A percentile compares a stretch with the other conserved stretches of the same genome.
These are phyloP conservation scores for Sporothrix sp. DNA, from an alignment of 2,329 filamentous ascomycete genomes.

Conservation along the genomic window DNA sequence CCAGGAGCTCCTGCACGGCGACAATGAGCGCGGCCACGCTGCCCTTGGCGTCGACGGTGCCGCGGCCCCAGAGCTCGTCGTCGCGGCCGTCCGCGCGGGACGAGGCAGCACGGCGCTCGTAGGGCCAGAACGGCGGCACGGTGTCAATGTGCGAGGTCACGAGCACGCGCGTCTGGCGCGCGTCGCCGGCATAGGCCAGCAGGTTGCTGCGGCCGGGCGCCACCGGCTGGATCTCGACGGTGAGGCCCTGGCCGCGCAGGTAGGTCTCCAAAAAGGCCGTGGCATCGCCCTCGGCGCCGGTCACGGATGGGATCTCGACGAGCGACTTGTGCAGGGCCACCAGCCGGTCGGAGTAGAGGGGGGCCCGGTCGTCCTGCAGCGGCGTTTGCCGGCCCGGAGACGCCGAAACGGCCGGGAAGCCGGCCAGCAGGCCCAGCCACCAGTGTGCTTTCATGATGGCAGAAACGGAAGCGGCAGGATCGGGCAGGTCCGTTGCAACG, in stretches of 20 bases:
- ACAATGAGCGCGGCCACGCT: constrained; percentile 64
- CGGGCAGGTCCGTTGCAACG: too few relatives aligned
- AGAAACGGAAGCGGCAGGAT: too few relatives aligned
- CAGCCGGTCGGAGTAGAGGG: constrained; percentile 41
- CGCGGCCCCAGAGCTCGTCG: constrained; percentile 58
- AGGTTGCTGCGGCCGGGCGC: constrained; percentile 57
- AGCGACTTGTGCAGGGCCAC: constrained; percentile 66
- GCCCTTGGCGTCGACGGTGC: constrained; percentile 62
- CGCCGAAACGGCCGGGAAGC: too few relatives aligned
- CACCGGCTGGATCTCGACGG: constrained; percentile 34
- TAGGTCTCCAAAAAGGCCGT: constrained; percentile 60
- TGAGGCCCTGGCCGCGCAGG: constrained; percentile 41
- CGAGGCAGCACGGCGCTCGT: constrained; percentile 30
- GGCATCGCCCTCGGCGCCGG: constrained; percentile 56
- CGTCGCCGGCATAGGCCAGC: constrained; percentile 51
- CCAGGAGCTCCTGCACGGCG: constrained; percentile 50
- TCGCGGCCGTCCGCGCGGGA: constrained; percentile 19
- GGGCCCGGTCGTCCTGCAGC: too few relatives aligned
- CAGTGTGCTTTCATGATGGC: too few relatives aligned
- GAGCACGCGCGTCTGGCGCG: constrained; percentile 44
- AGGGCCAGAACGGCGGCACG: constrained; percentile 63
- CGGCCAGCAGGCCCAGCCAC: too few relatives aligned
- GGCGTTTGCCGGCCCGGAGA: too few relatives aligned
- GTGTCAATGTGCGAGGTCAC: constrained; percentile 75
- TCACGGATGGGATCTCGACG: constrained; percentile 62